A percentile compares a stretch with the other conserved stretches of the same genome.
phyloP scores from a whole-genome alignment of 768 basidiomycete species.

The Lactarius hengduanensis region DNA sequence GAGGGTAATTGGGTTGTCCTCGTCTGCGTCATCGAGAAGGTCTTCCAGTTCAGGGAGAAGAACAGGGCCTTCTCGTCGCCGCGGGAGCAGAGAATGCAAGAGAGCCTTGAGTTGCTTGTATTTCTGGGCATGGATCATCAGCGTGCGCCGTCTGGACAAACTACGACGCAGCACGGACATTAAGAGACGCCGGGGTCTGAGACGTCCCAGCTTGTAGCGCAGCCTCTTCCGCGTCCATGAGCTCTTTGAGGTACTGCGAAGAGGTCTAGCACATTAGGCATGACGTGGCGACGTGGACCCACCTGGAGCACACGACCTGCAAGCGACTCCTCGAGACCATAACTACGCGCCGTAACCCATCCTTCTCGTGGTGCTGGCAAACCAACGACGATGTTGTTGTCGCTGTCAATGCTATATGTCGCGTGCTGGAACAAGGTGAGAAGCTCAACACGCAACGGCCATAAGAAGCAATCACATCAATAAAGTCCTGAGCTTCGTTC shows the following conservation, averaged over 20 bases:
- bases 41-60: slow-evolving; percentile 25
- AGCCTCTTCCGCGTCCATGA: slow-evolving; percentile 24
- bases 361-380: slow-evolving; percentile 22
- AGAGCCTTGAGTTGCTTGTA: slow-evolving; percentile 24
- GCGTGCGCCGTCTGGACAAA: neutral
- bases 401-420: slow-evolving; percentile 26
- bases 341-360: slow-evolving; percentile 26
- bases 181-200: slow-evolving; percentile 7
- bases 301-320: slow-evolving; percentile 24
- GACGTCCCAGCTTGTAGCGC: slow-evolving; percentile 6
- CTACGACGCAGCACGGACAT: neutral
- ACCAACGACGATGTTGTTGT: slow-evolving; percentile 26
- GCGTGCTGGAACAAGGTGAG: slow-evolving; percentile 18
- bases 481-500: slow-evolving; percentile 28
- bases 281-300: neutral
- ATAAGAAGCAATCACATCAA: slow-evolving; percentile 19
- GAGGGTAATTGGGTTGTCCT: slow-evolving; percentile 20
- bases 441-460: neutral
- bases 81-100: slow-evolving; percentile 26
- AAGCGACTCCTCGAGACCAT: slow-evolving; percentile 26
- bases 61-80: slow-evolving; percentile 8
- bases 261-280: neutral
- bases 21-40: slow-evolving; percentile 26
- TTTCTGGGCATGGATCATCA: slow-evolving; percentile 13
- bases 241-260: slow-evolving; percentile 23